Evolutionary conservation across 768 basidiomycete species (phyloP).

Genomic region (Fibroporia radiculosa): DNA sequence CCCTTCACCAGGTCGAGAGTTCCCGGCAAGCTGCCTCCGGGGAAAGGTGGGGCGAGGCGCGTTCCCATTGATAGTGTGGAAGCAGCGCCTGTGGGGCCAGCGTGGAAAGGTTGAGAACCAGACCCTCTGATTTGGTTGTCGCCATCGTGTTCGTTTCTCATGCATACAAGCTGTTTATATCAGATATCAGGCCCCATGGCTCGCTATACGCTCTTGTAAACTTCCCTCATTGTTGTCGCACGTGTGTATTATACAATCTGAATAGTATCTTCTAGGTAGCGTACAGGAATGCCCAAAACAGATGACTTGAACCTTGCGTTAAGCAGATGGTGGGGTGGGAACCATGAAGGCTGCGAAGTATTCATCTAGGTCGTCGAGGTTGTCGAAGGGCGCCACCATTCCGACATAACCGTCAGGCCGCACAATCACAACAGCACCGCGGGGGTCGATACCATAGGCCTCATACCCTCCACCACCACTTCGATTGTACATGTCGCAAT

Average conservation of each 20-base stretch:
- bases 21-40: neutral
- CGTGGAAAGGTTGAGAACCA: constrained; percentile 37
- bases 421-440: constrained; percentile 46
- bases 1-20: constrained; percentile 5
- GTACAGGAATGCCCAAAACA: neutral
- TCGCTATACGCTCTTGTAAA: neutral
- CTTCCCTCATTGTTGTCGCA: neutral
- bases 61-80: constrained; percentile 63
- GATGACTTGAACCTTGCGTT: neutral
- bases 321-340: neutral
- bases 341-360: constrained; percentile 45
- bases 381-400: constrained; percentile 41
- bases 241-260: no score
- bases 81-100: constrained; percentile 42
- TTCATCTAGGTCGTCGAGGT: constrained; percentile 26
- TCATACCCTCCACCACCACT: constrained; percentile 49
- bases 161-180: no score
- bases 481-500: constrained; percentile 34
- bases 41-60: constrained; percentile 48
- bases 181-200: no score
- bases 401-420: constrained; percentile 65
- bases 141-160: no score
- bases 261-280: no score
- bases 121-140: neutral
- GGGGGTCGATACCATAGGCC: constrained; percentile 41